These are phyloP conservation scores for Setaria viridis DNA, from an alignment of 202 grass and related monocot species.

Conservation along the genomic window DNA sequence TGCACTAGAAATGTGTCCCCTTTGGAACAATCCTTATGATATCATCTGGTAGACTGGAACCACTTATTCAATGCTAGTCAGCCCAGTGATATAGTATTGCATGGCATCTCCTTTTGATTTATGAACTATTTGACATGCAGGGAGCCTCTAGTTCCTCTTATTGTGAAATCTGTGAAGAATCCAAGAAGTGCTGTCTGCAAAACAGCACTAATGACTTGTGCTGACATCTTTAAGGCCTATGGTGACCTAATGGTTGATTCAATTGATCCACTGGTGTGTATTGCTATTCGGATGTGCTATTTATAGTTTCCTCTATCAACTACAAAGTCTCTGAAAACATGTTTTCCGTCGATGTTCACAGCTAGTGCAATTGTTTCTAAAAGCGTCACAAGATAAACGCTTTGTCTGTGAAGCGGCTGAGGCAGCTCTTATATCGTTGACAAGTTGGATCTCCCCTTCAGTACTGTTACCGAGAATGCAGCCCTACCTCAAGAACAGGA, in stretches of 20 bases:
- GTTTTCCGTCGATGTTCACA: constrained; percentile 47
- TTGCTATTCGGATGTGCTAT: constrained; percentile 2
- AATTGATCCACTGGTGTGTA: constrained; percentile 81
- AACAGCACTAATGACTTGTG: constrained; percentile 92
- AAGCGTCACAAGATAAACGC: constrained; percentile 98
- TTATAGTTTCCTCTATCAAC: neutral
- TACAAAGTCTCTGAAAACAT: constrained; percentile 36
- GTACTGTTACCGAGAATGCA: constrained; percentile 81
- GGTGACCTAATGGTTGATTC: constrained; percentile 74
- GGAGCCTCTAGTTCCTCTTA: constrained; percentile 70
- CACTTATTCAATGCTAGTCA: constrained; percentile 11
- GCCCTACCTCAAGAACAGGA: constrained; percentile 85
- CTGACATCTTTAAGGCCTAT: constrained; percentile 91
- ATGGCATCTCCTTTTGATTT: neutral
- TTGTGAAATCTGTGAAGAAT: constrained; percentile 95
- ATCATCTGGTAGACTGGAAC: neutral
- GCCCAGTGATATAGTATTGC: neutral
- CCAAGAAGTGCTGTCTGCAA: constrained; percentile 98
- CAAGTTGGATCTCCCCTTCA: constrained; percentile 74
- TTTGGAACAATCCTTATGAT: constrained; percentile 3
- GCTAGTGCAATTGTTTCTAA: constrained; percentile 89
- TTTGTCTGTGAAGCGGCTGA: constrained; percentile 98
- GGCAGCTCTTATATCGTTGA: constrained; percentile 80
- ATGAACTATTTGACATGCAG: constrained; percentile 51
- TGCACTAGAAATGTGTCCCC: neutral